These are phyloP conservation scores for Penicillium longicatenatum DNA, from an alignment of 495 filamentous ascomycete species.

Conservation along the genomic window DNA sequence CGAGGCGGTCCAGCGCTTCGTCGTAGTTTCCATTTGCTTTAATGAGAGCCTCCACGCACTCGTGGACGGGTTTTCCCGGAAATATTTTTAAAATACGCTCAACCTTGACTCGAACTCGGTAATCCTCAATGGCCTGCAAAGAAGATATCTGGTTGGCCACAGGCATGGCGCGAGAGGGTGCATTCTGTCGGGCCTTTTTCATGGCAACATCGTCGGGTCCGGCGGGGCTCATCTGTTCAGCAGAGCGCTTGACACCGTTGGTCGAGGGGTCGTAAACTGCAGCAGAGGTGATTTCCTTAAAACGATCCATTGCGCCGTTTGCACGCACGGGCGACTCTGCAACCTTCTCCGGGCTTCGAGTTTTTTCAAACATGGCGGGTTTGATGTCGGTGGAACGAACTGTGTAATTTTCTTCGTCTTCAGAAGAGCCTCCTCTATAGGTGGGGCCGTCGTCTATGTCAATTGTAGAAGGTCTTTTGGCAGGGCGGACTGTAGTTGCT, in stretches of 20 bases:
- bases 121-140: slow-evolving; percentile 60
- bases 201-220: slow-evolving; percentile 40
- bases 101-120: slow-evolving; percentile 54
- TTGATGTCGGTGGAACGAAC: slow-evolving; percentile 64
- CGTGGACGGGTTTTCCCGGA: slow-evolving; percentile 50
- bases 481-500: slow-evolving; percentile 26
- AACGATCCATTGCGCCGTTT: slow-evolving; percentile 35
- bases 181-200: slow-evolving; percentile 49
- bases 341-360: slow-evolving; percentile 41
- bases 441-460: slow-evolving; percentile 59
- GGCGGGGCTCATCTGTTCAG: slow-evolving; percentile 48
- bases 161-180: slow-evolving; percentile 58
- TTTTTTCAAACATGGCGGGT: slow-evolving; percentile 62
- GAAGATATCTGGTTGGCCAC: slow-evolving; percentile 34
- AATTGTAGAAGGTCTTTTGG: slow-evolving; percentile 42
- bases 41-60: slow-evolving; percentile 55
- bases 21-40: slow-evolving; percentile 57
- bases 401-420: slow-evolving; percentile 49
- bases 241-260: slow-evolving; percentile 41
- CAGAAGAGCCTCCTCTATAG: slow-evolving; percentile 58
- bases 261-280: slow-evolving; percentile 48
- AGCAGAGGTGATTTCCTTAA: slow-evolving; percentile 51
- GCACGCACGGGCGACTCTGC: slow-evolving; percentile 37
- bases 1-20: slow-evolving; percentile 57
- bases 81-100: slow-evolving; percentile 55